phyloP scores from a whole-genome alignment of 23 red algal genomes.

The Gracilaria gracilis region DNA sequence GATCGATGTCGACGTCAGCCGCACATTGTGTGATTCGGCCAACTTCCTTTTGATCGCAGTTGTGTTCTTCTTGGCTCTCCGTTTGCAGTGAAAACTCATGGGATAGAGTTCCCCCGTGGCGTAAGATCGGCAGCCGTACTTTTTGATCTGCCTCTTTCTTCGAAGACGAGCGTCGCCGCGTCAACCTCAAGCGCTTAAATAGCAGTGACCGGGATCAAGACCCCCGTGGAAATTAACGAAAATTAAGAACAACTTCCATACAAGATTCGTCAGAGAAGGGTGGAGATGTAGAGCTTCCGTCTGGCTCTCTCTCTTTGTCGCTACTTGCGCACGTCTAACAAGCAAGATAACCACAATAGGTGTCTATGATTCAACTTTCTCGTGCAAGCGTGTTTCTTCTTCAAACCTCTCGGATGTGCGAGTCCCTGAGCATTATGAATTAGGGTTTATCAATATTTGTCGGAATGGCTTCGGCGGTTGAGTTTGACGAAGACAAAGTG shows the following conservation, averaged over 20 bases:
- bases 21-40: background rate
- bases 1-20: constrained; percentile 56
- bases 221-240: background rate
- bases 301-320: too few species aligned
- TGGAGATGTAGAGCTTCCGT: too few species aligned
- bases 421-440: background rate
- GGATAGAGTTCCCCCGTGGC: constrained; percentile 31
- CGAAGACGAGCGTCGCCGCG: background rate
- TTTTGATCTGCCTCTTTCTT: constrained; percentile 49
- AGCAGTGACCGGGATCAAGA: background rate
- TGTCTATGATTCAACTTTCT: too few species aligned
- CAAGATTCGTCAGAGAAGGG: too few species aligned
- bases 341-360: too few species aligned
- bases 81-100: constrained; percentile 36
- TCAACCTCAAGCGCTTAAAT: background rate
- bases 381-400: background rate
- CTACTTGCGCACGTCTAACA: too few species aligned
- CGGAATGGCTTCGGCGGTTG: background rate
- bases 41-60: constrained; percentile 55
- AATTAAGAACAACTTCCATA: background rate
- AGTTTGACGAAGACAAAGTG: background rate
- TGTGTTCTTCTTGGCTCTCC: constrained; percentile 60
- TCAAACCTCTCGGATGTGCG: background rate
- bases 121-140: constrained; percentile 62
- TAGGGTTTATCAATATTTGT: background rate